Conservation (phyloP, 2,329 filamentous ascomycete species). For the Penicillium sclerotigenum region DNA sequence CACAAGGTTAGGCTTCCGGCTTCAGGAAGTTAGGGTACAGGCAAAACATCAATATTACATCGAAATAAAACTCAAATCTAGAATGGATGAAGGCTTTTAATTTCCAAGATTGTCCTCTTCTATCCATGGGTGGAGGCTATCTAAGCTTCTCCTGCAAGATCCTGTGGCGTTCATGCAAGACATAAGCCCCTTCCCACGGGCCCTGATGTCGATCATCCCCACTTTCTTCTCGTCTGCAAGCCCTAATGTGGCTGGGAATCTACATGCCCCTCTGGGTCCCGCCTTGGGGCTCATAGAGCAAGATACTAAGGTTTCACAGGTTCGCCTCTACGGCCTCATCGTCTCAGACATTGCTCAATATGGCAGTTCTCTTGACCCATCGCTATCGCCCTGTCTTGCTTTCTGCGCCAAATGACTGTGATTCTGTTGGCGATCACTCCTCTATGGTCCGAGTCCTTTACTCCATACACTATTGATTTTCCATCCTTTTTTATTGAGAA, state of each 20-base stretch:
- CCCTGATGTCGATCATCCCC: slow-evolving; percentile 15
- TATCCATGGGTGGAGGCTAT: not conserved
- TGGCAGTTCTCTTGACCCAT: not conserved
- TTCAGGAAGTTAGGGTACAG: not conserved
- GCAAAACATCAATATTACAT: not conserved
- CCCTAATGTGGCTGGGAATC: slow-evolving; percentile 17
- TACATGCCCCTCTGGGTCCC: slow-evolving; percentile 13
- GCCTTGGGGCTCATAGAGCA: not conserved
- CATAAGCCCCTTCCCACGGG: slow-evolving; percentile 15
- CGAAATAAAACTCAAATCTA: not conserved
- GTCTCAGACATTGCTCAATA: slow-evolving; percentile 3
- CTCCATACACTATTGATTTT: not conserved
- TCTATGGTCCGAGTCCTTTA: not conserved
- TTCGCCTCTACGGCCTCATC: not conserved
- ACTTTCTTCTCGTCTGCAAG: slow-evolving; percentile 1
- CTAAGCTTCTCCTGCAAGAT: slow-evolving; percentile 4
- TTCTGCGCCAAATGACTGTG: not conserved
- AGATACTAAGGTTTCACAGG: slow-evolving; percentile 1
- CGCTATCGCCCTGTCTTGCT: not conserved
- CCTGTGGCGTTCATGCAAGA: slow-evolving; percentile 18
- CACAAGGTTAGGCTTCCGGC: slow-evolving; percentile 5
- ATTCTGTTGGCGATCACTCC: not conserved
- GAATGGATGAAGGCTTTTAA: not conserved
- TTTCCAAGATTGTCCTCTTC: not conserved
- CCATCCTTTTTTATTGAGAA: not conserved